Percentiles rank a stretch among this genome's conserved stretches.
phyloP scores from a whole-genome alignment of 2,329 filamentous ascomycete species.

The Xylariaceae sp. region DNA sequence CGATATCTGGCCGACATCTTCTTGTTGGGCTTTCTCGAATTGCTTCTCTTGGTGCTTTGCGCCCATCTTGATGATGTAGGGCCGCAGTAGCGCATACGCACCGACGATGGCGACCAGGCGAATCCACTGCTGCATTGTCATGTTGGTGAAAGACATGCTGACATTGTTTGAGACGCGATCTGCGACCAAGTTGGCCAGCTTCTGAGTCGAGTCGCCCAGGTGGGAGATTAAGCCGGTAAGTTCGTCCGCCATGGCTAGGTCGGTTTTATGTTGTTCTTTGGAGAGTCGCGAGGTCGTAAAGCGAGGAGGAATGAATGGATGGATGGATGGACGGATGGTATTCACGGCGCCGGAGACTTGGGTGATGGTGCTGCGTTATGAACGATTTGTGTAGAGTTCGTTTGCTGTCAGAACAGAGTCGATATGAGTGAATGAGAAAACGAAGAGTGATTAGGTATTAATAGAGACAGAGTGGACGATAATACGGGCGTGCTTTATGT shows the following conservation, averaged over 20 bases:
- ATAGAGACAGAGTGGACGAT: neutral
- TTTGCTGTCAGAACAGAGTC: neutral
- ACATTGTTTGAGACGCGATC: conserved; percentile 46
- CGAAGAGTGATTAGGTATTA: conserved; percentile 1
- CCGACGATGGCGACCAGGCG: conserved; percentile 67
- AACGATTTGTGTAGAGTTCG: neutral
- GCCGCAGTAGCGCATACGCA: conserved; percentile 67
- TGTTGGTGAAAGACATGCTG: conserved; percentile 42
- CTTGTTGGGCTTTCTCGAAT: conserved; percentile 54
- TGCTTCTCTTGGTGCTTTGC: conserved; percentile 58
- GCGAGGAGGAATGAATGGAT: neutral
- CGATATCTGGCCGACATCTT: conserved; percentile 50
- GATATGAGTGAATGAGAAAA: neutral
- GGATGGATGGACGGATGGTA: neutral
- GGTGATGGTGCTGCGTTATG: neutral
- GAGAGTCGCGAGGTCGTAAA: neutral
- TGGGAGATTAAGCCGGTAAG: conserved; percentile 30
- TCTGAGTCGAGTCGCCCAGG: conserved; percentile 27
- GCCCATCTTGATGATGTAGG: conserved; percentile 65
- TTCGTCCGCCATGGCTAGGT: conserved; percentile 29
- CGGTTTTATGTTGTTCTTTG: conserved; percentile 5
- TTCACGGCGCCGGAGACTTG: neutral
- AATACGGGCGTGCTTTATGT: neutral
- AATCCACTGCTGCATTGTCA: conserved; percentile 54
- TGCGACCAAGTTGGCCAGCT: conserved; percentile 27